These are phyloP conservation scores for Zizania latifolia DNA, from an alignment of 176 grass and related monocot species.

Conservation along the genomic window DNA sequence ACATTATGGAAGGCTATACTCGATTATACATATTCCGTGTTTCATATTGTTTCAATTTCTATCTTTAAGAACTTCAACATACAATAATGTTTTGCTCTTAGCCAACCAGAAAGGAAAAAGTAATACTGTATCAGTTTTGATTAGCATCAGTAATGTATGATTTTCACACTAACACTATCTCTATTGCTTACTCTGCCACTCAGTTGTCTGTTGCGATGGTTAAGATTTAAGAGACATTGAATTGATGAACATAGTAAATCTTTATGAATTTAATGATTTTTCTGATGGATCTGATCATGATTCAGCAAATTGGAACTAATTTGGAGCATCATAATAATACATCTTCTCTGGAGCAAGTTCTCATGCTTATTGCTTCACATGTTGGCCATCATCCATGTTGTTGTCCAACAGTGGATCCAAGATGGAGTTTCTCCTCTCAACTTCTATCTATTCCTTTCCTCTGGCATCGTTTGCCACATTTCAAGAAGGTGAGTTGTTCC, in stretches of 20 bases:
- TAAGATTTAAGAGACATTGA: not conserved
- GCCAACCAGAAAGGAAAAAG: not conserved
- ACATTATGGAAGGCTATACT: not conserved
- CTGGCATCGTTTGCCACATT: conserved; percentile 74
- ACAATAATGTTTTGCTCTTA: not conserved
- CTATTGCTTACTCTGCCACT: not conserved
- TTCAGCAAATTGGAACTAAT: conserved; percentile 61
- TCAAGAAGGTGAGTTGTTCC: conserved; percentile 68
- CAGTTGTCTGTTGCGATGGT: conserved; percentile 1
- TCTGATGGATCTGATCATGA: conserved; percentile 18
- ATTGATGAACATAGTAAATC: not conserved
- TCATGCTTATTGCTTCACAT: conserved; percentile 73
- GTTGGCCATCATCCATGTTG: conserved; percentile 49
- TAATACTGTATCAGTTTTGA: not conserved
- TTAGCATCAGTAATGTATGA: not conserved
- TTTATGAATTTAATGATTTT: conserved; percentile 7
- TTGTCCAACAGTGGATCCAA: conserved; percentile 53
- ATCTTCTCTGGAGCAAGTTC: conserved; percentile 70
- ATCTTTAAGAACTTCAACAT: not conserved
- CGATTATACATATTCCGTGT: not conserved
- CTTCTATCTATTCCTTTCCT: conserved; percentile 88
- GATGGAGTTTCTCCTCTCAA: conserved; percentile 83
- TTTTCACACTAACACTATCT: not conserved
- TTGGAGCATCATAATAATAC: conserved; percentile 17
- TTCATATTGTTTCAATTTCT: not conserved